A percentile compares a stretch with the other conserved stretches of the same genome.
These are phyloP conservation scores for Cryptococcus hybrid DNA, from an alignment of 1,284 basidiomycete genomes.

Conservation along the genomic window DNA sequence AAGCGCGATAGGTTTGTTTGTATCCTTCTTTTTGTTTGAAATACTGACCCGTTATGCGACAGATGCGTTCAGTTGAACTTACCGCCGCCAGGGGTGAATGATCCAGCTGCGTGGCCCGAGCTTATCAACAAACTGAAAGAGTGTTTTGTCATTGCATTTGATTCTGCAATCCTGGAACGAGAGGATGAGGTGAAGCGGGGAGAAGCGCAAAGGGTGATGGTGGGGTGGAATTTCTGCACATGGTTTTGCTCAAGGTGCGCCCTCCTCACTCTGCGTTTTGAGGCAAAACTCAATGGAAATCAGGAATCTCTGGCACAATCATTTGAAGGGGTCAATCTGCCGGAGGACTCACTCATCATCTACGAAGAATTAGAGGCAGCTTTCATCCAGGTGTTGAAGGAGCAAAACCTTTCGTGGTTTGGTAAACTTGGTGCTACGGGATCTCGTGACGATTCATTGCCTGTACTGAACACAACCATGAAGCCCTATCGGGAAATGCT, in stretches of 20 bases:
- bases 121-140: conserved; percentile 87
- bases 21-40: conserved; percentile 7
- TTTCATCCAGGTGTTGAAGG: conserved; percentile 69
- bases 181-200: conserved; percentile 86
- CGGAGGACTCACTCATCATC: conserved; percentile 82
- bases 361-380: conserved; percentile 89
- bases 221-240: conserved; percentile 95
- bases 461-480: conserved; percentile 72
- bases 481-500: conserved; percentile 90
- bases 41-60: conserved; percentile 16
- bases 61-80: conserved; percentile 72
- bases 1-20: conserved; percentile 77
- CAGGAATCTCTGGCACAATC: conserved; percentile 93
- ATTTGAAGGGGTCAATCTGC: conserved; percentile 83
- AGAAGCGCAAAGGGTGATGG: conserved; percentile 79
- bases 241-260: conserved; percentile 89
- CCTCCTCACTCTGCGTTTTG: neutral
- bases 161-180: conserved; percentile 68
- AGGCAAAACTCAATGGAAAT: conserved; percentile 1
- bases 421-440: conserved; percentile 64
- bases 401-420: conserved; percentile 87
- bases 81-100: conserved; percentile 45
- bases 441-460: conserved; percentile 70
- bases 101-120: conserved; percentile 85
- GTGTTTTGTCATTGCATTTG: conserved; percentile 75